These are phyloP conservation scores for Ceratocystiopsis minuta DNA, from an alignment of 2,329 filamentous ascomycete genomes.

Conservation along the genomic window DNA sequence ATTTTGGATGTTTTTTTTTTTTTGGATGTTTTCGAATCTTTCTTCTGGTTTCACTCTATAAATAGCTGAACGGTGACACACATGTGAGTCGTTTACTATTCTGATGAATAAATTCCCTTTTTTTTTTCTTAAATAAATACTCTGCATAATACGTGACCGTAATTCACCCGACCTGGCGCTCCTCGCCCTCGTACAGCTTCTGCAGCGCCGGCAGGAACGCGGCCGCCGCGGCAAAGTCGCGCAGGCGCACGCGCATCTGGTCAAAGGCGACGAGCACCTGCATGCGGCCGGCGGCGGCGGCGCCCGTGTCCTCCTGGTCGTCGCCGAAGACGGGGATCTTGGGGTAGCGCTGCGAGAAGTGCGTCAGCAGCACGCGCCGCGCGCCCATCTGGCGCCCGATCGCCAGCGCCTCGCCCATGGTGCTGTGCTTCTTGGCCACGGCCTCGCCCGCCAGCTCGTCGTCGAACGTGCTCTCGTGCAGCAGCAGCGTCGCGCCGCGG, in stretches of 20 bases:
- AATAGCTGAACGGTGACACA: too few relatives aligned
- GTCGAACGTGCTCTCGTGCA: slow-evolving; percentile 94
- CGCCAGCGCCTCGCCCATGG: slow-evolving; percentile 66
- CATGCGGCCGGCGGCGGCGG: slow-evolving; percentile 25
- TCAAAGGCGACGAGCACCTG: slow-evolving; percentile 61
- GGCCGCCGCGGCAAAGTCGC: slow-evolving; percentile 48
- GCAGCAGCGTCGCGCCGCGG: slow-evolving; percentile 57
- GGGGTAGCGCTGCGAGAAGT: slow-evolving; percentile 89
- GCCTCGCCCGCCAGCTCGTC: slow-evolving; percentile 68
- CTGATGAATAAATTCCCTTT: too few relatives aligned
- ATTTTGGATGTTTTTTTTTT: too few relatives aligned
- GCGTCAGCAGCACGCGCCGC: slow-evolving; percentile 65
- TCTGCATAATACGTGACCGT: too few relatives aligned
- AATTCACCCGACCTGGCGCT: too few relatives aligned
- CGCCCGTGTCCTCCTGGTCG: slow-evolving; percentile 10
- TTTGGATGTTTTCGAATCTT: too few relatives aligned
- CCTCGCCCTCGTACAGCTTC: slow-evolving; percentile 10
- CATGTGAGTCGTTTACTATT: too few relatives aligned
- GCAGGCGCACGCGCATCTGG: slow-evolving; percentile 55
- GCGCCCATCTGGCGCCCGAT: slow-evolving; percentile 67
- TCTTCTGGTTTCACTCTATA: too few relatives aligned
- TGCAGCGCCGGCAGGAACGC: slow-evolving; percentile 11
- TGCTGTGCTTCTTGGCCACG: slow-evolving; percentile 74
- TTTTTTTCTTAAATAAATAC: too few relatives aligned
- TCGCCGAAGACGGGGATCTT: slow-evolving; percentile 39